Evolutionary conservation across 2,329 filamentous ascomycete genomes (phyloP).

Genomic region (Fusarium irregulare): DNA sequence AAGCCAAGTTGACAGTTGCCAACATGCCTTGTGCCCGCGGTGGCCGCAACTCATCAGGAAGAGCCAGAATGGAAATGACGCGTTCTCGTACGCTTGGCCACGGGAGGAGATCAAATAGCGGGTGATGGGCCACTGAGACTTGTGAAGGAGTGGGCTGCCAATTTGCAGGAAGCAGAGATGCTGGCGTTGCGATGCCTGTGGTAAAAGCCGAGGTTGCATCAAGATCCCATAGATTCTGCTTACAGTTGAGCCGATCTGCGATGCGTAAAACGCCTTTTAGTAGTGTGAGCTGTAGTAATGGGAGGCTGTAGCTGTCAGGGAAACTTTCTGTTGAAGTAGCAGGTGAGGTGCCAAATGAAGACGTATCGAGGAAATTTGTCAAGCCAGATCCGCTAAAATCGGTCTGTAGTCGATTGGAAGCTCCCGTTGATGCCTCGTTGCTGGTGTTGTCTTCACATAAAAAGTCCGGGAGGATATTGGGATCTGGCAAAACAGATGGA

Average conservation of each 20-base stretch:
- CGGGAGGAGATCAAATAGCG: conserved; percentile 67
- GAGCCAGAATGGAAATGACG: conserved; percentile 62
- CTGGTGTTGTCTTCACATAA: conserved; percentile 17
- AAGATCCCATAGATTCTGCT: conserved; percentile 58
- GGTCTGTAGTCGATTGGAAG: neutral
- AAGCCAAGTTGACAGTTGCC: conserved; percentile 63
- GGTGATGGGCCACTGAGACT: conserved; percentile 64
- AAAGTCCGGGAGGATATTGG: conserved; percentile 16
- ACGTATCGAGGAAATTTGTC: conserved; percentile 34
- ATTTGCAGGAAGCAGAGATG: conserved; percentile 56
- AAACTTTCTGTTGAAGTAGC: conserved; percentile 45
- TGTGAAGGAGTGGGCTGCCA: conserved; percentile 65
- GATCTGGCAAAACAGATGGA: conserved; percentile 31
- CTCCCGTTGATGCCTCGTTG: neutral
- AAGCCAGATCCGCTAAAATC: conserved; percentile 16
- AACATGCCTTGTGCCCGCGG: conserved; percentile 58
- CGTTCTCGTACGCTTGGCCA: conserved; percentile 67
- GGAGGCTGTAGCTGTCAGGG: conserved; percentile 61
- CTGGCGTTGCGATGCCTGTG: conserved; percentile 45
- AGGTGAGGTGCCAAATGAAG: conserved; percentile 35
- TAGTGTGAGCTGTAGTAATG: conserved; percentile 61
- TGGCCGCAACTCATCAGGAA: conserved; percentile 62
- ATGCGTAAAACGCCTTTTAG: conserved; percentile 61
- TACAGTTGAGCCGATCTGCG: conserved; percentile 58
- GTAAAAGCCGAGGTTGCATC: conserved; percentile 61